Evolutionary conservation across 2,329 filamentous ascomycete genomes (phyloP).

Genomic region (Claviceps paspali): DNA sequence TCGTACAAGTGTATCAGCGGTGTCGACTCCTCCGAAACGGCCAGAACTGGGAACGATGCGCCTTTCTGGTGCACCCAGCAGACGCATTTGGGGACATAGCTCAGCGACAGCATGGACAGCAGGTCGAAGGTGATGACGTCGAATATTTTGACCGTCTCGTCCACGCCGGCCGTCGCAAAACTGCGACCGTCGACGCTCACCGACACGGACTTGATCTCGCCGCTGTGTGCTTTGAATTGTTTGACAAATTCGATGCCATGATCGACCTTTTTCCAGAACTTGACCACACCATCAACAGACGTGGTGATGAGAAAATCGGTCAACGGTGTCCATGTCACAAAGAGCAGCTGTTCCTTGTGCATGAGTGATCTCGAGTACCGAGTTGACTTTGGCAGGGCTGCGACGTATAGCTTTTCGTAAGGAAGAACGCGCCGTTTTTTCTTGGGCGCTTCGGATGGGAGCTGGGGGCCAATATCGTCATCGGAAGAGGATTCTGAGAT

Average conservation of each 20-base stretch:
- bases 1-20: conserved; percentile 73
- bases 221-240: conserved; percentile 82
- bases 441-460: conserved; percentile 69
- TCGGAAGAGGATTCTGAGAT: conserved; percentile 54
- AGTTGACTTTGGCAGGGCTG: conserved; percentile 64
- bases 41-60: conserved; percentile 73
- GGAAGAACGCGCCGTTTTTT: conserved; percentile 85
- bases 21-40: conserved; percentile 62
- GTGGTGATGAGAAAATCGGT: conserved; percentile 94
- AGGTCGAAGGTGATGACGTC: conserved; percentile 79
- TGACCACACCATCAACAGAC: conserved; percentile 88
- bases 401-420: conserved; percentile 89
- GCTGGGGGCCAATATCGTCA: conserved; percentile 85
- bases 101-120: conserved; percentile 64
- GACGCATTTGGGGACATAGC: conserved; percentile 59
- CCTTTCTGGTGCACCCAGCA: conserved; percentile 88
- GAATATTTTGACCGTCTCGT: conserved; percentile 69
- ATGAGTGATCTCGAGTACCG: conserved; percentile 94
- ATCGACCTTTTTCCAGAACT: conserved; percentile 96
- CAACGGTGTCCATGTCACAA: conserved; percentile 71
- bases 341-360: conserved; percentile 92
- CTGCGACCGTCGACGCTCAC: conserved; percentile 82
- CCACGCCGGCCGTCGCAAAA: conserved; percentile 75
- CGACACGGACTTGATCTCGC: conserved; percentile 70
- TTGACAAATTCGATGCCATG: conserved; percentile 95